Conservation (phyloP, 306 rosid genomes). For the Inga laurina region DNA sequence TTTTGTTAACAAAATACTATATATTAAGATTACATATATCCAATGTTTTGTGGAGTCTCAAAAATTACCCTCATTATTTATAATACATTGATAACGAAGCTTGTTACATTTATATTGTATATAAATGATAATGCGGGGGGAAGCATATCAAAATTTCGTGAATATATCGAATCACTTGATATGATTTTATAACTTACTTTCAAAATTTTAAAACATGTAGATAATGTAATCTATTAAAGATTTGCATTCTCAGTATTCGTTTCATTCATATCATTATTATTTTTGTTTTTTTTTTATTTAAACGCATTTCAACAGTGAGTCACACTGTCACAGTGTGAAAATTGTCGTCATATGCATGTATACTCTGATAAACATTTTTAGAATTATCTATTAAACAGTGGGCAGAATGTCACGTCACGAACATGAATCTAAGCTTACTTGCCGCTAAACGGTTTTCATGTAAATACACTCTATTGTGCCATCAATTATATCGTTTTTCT, state of each 20-base stretch:
- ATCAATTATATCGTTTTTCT: background rate
- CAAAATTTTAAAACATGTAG: background rate
- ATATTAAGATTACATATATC: background rate
- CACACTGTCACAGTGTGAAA: background rate
- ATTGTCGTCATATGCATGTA: background rate
- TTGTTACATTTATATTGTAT: too few species aligned
- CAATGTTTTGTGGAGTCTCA: background rate
- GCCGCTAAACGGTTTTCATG: background rate
- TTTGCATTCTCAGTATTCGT: background rate
- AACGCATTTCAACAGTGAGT: background rate
- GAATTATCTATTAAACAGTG: background rate
- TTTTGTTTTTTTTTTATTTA: background rate
- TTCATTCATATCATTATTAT: background rate
- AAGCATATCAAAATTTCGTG: background rate
- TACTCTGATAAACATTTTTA: background rate
- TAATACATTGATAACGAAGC: background rate
- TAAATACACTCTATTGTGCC: background rate
- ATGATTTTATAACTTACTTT: background rate
- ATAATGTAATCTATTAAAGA: background rate
- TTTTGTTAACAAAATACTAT: background rate
- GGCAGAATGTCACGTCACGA: conserved; percentile 41
- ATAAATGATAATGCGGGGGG: background rate
- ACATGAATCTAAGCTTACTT: conserved; percentile 6
- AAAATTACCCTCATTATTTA: too few species aligned
- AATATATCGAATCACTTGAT: background rate